A percentile compares a stretch with the other conserved stretches of the same genome.
phyloP scores from a whole-genome alignment of 169 alveolate species.

The Eimeria brunetti region DNA sequence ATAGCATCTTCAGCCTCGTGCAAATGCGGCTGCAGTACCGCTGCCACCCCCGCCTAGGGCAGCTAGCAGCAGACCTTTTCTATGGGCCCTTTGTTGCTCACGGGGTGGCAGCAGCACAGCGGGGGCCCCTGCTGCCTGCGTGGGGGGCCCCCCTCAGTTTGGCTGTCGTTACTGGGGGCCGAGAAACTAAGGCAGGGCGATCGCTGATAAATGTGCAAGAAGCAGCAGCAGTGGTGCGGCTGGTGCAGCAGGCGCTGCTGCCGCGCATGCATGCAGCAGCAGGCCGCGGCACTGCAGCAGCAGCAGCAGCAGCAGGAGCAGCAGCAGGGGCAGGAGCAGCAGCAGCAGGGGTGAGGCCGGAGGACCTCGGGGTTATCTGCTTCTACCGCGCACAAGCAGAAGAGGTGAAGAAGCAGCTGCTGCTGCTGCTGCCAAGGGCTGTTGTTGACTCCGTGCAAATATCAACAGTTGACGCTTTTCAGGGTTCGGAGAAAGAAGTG shows the following conservation, averaged over 20 bases:
- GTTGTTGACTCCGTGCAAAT: slow-evolving; percentile 29
- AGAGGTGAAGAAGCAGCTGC: slow-evolving; percentile 31
- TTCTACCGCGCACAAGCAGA: slow-evolving; percentile 73
- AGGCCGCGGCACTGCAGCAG: too few relatives aligned
- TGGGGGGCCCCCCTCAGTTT: slow-evolving; percentile 65
- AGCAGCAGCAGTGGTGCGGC: slow-evolving; percentile 23
- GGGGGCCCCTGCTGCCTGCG: slow-evolving; percentile 51
- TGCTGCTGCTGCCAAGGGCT: background rate
- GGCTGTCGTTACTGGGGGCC: slow-evolving; percentile 19
- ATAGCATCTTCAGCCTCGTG: background rate
- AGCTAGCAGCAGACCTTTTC: slow-evolving; percentile 59
- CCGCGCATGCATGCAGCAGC: background rate
- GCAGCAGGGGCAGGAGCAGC: background rate
- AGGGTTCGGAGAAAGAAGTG: slow-evolving; percentile 79
- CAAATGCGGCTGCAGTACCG: slow-evolving; percentile 78
- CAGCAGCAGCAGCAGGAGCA: too few relatives aligned
- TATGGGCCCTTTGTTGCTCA: slow-evolving; percentile 67
- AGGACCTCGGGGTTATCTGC: slow-evolving; percentile 75
- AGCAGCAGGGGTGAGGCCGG: background rate
- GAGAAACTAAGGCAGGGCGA: slow-evolving; percentile 29
- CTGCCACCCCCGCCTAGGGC: slow-evolving; percentile 78
- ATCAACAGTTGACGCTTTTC: slow-evolving; percentile 83
- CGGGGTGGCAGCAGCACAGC: slow-evolving; percentile 66
- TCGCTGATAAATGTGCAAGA: slow-evolving; percentile 41
- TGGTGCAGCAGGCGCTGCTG: slow-evolving; percentile 45